phyloP scores from a whole-genome alignment of 805 yeast genomes.

The Kodamaea fukazawae region DNA sequence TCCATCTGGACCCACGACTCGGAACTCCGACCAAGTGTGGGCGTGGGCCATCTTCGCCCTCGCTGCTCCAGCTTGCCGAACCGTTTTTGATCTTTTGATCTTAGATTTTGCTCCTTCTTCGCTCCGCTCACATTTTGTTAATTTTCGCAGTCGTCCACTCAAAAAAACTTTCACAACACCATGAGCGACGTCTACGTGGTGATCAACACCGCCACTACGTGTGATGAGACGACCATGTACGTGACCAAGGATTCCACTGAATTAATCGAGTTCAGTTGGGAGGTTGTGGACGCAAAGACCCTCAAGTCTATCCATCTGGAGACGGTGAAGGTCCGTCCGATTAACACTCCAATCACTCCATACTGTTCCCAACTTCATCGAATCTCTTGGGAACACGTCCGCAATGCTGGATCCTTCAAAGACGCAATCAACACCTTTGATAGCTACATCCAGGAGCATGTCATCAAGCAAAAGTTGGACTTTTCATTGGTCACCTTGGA shows the following conservation, averaged over 20 bases:
- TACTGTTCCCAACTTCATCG: conserved; percentile 50
- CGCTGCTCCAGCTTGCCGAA: too few relatives aligned
- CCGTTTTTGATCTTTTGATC: too few relatives aligned
- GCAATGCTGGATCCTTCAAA: conserved; percentile 55
- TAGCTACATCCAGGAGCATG: conserved; percentile 42
- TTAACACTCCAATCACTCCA: conserved; percentile 64
- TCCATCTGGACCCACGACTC: too few relatives aligned
- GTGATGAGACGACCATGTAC: conserved; percentile 59
- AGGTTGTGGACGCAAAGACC: conserved; percentile 52
- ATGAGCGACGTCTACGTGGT: conserved; percentile 61
- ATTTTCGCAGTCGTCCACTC: too few relatives aligned
- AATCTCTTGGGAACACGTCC: conserved; percentile 60
- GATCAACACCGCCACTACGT: conserved; percentile 60
- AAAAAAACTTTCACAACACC: conserved; percentile 1
- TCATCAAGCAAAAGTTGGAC: conserved; percentile 42
- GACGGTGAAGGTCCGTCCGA: conserved; percentile 55
- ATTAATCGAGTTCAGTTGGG: conserved; percentile 67
- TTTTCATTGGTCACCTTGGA: conserved; percentile 67
- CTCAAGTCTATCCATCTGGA: conserved; percentile 43
- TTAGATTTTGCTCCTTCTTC: too few relatives aligned
- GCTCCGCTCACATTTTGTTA: too few relatives aligned
- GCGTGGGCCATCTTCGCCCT: too few relatives aligned
- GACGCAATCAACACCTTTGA: conserved; percentile 63
- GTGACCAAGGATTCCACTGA: conserved; percentile 67
- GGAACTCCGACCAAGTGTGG: too few relatives aligned